Base-by-base conservation (phyloP, 768 basidiomycete species). In the Leccinellum rugosiceps region DNA sequence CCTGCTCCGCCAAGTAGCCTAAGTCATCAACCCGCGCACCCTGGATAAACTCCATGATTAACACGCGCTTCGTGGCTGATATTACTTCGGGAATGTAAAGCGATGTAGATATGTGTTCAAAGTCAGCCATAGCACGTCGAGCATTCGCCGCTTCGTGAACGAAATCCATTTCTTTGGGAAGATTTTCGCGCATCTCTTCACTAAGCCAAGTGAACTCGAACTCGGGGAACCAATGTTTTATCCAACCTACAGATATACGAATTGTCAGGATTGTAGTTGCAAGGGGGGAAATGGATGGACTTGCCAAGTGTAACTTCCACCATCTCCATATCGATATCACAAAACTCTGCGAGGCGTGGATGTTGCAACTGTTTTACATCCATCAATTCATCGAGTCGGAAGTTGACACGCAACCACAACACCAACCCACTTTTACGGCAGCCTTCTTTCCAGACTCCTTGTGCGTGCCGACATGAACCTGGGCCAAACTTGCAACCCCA, bases 121-220 rank as follows among this genome's bases (percentile, higher is more conserved):
- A 99, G 59, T 97, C 90, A 5, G 78, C 68, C 19, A 65, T 71
- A 10, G 89, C 85, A 28, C 85, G 80, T n/a, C 77, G 79, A 4
- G 97, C 88, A 69, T 98, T 99, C 8, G 75, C 71, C 3, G 94
- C 93, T 76, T 99, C 97, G 62, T 93, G 86, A 14, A 83, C 74
- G 67, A 99, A 98, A 74, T 99, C 86, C 92, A 98, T 92, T 74
- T 98, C 95, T 64, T 89, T 88, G 0, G 93, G 94, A 28, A 92
- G 75, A 68, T 94, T 94, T 61, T 86, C 83, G 31, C 88, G 85
- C 95, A 99, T 98, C 76, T 98, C 97, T 63, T 94, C 91, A 57
- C 89, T 76, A 11, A 96, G 80, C 95, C 94, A 97, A 0, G 86
- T 87, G 67, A 96, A 91, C 70, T 98, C 95, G 64, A 98, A 99